A percentile compares a stretch with the other conserved stretches of the same genome.
phyloP scores from a whole-genome alignment of 108 stramenopile species.

The Cyclotella choctawhatcheeana region DNA sequence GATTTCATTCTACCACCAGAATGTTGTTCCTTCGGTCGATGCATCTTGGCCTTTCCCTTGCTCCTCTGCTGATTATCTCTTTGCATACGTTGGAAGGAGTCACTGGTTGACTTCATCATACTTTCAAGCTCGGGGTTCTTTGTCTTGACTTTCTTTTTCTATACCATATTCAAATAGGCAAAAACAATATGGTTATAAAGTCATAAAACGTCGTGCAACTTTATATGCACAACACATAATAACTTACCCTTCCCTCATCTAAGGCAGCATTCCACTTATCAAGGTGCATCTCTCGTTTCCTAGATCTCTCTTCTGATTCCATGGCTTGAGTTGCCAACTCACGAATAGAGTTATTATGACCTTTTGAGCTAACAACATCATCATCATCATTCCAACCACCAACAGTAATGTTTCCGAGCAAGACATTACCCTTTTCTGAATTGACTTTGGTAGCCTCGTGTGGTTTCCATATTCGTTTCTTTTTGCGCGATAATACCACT shows the following conservation, averaged over 20 bases:
- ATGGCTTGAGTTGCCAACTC: slow-evolving; percentile 40
- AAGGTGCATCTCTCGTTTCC: slow-evolving; percentile 74
- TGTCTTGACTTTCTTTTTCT: slow-evolving; percentile 51
- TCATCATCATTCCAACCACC: slow-evolving; percentile 68
- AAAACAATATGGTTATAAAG: too few relatives aligned
- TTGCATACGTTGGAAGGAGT: slow-evolving; percentile 70
- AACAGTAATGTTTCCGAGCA: slow-evolving; percentile 65
- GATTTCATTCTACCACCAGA: slow-evolving; percentile 16
- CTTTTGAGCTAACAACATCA: neutral
- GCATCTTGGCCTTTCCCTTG: slow-evolving; percentile 58
- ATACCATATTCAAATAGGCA: too few relatives aligned
- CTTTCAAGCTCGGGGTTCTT: slow-evolving; percentile 8
- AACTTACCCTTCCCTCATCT: slow-evolving; percentile 67
- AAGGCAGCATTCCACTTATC: slow-evolving; percentile 78
- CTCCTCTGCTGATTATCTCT: slow-evolving; percentile 58
- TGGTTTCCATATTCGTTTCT: slow-evolving; percentile 67
- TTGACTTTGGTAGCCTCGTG: slow-evolving; percentile 16
- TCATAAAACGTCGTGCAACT: neutral
- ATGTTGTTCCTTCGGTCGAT: slow-evolving; percentile 12
- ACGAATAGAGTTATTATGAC: slow-evolving; percentile 1
- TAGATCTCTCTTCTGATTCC: slow-evolving; percentile 51
- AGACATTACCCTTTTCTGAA: slow-evolving; percentile 41
- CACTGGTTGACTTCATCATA: slow-evolving; percentile 42
- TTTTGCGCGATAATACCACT: slow-evolving; percentile 64
- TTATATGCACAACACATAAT: neutral